phyloP scores from a whole-genome alignment of 345 rosid species.

The Hypericum androsaemum region DNA sequence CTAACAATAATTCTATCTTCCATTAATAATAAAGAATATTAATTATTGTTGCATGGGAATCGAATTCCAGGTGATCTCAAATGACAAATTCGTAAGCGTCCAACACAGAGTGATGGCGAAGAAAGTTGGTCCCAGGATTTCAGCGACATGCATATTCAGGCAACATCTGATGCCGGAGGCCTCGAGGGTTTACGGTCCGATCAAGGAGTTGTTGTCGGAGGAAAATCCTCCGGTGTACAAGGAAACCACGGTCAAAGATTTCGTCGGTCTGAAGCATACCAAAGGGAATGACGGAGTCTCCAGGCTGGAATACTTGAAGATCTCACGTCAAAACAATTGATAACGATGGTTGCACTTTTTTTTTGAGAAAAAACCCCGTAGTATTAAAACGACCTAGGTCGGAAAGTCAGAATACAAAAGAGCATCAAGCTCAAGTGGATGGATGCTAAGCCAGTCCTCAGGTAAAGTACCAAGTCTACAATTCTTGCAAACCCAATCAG shows the following conservation, averaged over 20 bases:
- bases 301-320: not conserved
- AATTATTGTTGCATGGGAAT: no score
- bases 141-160: not conserved
- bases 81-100: not conserved
- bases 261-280: not conserved
- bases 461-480: no score
- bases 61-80: not conserved
- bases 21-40: no score
- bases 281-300: conserved; percentile 2
- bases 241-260: conserved; percentile 1
- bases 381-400: no score
- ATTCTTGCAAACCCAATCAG: no score
- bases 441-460: no score
- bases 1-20: no score
- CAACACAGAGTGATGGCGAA: not conserved
- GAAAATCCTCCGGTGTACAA: not conserved
- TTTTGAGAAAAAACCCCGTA: no score
- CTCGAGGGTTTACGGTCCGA: not conserved
- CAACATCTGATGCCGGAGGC: not conserved
- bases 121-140: not conserved
- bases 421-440: no score
- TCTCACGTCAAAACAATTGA: not conserved
- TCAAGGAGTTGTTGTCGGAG: conserved; percentile 2
- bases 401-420: no score
- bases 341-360: no score